phyloP scores from a whole-genome alignment of 2,329 filamentous ascomycete species.

The Colletotrichum sp. region DNA sequence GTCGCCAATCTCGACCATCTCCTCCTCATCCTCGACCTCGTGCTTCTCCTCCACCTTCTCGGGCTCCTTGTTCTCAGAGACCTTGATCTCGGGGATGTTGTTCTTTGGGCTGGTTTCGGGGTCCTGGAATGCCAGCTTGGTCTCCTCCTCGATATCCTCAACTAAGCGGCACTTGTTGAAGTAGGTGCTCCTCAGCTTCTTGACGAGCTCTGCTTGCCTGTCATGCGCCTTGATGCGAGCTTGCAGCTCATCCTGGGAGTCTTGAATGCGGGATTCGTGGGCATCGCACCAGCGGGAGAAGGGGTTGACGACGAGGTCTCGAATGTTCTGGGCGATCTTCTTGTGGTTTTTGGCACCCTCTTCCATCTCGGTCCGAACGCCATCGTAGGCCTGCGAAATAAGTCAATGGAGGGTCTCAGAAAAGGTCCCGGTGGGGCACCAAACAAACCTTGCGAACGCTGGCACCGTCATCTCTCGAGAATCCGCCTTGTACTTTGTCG shows the following conservation, averaged over 20 bases:
- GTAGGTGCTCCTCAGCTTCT: constrained; percentile 93
- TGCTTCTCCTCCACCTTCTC: constrained; percentile 38
- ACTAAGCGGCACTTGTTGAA: constrained; percentile 98
- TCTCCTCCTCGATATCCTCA: constrained; percentile 97
- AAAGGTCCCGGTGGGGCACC: neutral
- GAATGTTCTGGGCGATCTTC: constrained; percentile 95
- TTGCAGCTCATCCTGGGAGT: constrained; percentile 94
- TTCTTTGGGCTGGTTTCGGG: constrained; percentile 74
- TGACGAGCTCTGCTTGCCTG: constrained; percentile 86
- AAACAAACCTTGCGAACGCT: constrained; percentile 77
- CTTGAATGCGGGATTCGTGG: constrained; percentile 88
- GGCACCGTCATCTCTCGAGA: constrained; percentile 90
- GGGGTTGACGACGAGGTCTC: constrained; percentile 91
- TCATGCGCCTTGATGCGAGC: constrained; percentile 90
- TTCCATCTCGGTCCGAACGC: constrained; percentile 90
- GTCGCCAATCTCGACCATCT: constrained; percentile 89
- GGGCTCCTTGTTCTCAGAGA: constrained; percentile 70
- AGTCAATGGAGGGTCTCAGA: constrained; percentile 23
- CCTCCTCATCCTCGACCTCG: constrained; percentile 75
- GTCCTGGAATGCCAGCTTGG: constrained; percentile 96
- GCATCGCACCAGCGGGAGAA: constrained; percentile 97
- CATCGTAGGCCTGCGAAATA: constrained; percentile 80
- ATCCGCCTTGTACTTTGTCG: constrained; percentile 84
- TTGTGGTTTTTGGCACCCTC: constrained; percentile 88
- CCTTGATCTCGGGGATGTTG: constrained; percentile 84